Percentiles rank a stretch among this genome's conserved stretches.
phyloP scores from a whole-genome alignment of 2,329 filamentous ascomycete species.

The Cylindrodendrum hubeiense region DNA sequence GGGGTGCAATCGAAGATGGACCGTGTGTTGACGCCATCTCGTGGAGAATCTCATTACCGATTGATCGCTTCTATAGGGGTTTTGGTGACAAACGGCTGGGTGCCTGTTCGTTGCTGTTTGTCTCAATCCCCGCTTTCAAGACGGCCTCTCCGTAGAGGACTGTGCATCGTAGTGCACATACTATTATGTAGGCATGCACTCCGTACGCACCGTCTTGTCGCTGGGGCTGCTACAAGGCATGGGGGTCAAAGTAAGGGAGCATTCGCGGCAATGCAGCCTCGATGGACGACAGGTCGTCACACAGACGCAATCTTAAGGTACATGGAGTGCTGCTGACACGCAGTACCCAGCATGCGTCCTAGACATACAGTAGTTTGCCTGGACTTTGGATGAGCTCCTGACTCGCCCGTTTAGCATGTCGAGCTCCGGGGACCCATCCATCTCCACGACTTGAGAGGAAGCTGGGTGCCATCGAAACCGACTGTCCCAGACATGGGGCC shows the following conservation, averaged over 20 bases:
- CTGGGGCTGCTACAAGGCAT: conserved; percentile 11
- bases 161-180: neutral
- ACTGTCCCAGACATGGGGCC: conserved; percentile 4
- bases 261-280: conserved; percentile 16
- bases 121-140: conserved; percentile 2
- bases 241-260: conserved; percentile 3
- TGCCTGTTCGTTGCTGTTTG: conserved; percentile 20
- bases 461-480: conserved; percentile 1
- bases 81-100: conserved; percentile 25
- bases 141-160: neutral
- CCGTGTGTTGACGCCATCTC: conserved; percentile 22
- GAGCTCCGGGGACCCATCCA: neutral
- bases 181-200: neutral
- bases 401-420: conserved; percentile 16
- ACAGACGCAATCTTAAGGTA: conserved; percentile 13
- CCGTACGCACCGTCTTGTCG: neutral
- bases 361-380: conserved; percentile 28
- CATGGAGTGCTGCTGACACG: conserved; percentile 21
- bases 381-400: conserved; percentile 14
- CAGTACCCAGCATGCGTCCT: conserved; percentile 14
- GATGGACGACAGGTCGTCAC: conserved; percentile 13
- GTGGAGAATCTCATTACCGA: conserved; percentile 19
- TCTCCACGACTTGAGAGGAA: neutral
- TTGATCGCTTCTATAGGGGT: conserved; percentile 10
- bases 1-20: conserved; percentile 20